phyloP scores from a whole-genome alignment of 352 stramenopile genomes.

The Pythium aristosporum region DNA sequence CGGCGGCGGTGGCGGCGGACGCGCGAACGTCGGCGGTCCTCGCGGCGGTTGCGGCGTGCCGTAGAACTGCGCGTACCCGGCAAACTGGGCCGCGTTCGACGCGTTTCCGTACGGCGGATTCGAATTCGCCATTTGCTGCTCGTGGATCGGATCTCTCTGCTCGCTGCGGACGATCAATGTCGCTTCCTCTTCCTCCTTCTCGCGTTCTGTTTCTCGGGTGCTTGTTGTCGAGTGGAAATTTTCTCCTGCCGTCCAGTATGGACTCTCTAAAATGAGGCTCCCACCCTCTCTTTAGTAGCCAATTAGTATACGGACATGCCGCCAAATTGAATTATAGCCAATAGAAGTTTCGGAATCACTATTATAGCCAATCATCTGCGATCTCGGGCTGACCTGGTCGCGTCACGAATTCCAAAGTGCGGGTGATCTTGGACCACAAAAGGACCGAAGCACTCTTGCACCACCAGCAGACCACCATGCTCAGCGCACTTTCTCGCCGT shows the following conservation, averaged over 20 bases:
- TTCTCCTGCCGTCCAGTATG: neutral
- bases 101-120: conserved; percentile 28
- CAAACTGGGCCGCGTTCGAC: conserved; percentile 25
- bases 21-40: conserved; percentile 22
- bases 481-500: conserved; percentile 23
- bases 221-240: neutral
- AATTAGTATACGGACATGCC: neutral
- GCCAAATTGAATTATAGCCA: conserved; percentile 7
- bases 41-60: conserved; percentile 20
- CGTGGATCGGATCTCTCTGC: neutral
- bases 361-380: conserved; percentile 8
- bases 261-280: neutral
- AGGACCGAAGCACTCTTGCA: conserved; percentile 3
- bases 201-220: neutral
- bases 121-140: conserved; percentile 19
- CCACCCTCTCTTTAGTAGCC: neutral
- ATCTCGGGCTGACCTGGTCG: neutral
- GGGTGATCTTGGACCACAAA: neutral
- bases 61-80: conserved; percentile 27
- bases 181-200: neutral
- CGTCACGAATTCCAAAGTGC: neutral
- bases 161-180: neutral
- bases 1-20: conserved; percentile 46
- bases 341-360: neutral
- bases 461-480: conserved; percentile 18